These are phyloP conservation scores for Leccinum proliferum DNA, from an alignment of 1,284 basidiomycete species.

Conservation along the genomic window DNA sequence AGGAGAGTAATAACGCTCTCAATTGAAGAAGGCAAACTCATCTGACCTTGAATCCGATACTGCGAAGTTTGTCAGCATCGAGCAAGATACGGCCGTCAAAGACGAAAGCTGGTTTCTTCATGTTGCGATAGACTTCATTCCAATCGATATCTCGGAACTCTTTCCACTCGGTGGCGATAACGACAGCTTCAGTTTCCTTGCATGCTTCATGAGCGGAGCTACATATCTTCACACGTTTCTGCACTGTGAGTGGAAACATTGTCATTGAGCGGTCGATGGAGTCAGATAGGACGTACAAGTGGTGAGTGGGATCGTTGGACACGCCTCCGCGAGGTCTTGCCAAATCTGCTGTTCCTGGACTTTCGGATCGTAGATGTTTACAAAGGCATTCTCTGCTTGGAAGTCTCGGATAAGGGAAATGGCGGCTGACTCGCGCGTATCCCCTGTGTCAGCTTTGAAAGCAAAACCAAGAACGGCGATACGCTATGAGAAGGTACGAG, in stretches of 20 bases:
- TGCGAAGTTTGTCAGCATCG: conserved; percentile 71
- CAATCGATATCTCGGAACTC: conserved; percentile 94
- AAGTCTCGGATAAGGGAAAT: conserved; percentile 96
- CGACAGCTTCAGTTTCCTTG: conserved; percentile 85
- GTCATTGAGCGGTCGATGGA: background rate
- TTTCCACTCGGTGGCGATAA: conserved; percentile 94
- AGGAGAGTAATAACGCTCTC: background rate
- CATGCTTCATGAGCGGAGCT: conserved; percentile 83
- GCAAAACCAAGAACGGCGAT: conserved; percentile 97
- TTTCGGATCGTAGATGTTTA: conserved; percentile 93
- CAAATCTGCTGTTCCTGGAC: conserved; percentile 71
- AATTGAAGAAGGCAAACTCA: background rate
- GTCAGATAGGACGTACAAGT: conserved; percentile 44
- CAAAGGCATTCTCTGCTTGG: conserved; percentile 80
- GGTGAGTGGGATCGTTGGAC: conserved; percentile 50
- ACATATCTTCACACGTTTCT: conserved; percentile 83
- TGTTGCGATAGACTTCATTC: conserved; percentile 77
- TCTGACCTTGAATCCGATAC: conserved; percentile 91
- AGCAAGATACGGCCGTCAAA: conserved; percentile 91
- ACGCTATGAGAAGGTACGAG: conserved; percentile 46
- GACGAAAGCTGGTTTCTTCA: conserved; percentile 96
- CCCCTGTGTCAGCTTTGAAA: conserved; percentile 96
- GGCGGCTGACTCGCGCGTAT: conserved; percentile 96
- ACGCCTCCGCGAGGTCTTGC: conserved; percentile 67
- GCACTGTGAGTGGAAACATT: conserved; percentile 46